Conservation (phyloP, 148 eudicot genomes). For the Pouteria glomerata region DNA sequence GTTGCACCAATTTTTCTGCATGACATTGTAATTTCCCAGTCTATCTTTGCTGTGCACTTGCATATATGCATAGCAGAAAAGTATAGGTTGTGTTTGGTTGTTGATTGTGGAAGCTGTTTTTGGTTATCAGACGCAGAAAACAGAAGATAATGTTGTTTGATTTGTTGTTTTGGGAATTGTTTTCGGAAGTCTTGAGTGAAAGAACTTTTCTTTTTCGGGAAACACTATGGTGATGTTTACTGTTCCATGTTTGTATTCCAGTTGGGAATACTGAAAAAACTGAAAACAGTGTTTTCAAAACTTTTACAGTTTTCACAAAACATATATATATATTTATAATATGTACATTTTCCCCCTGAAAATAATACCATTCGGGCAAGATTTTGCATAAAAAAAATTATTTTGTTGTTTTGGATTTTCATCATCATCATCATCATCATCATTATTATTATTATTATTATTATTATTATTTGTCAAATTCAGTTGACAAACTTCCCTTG, state of each 20-base stretch:
- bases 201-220: too few relatives aligned
- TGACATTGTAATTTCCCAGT: not conserved
- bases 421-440: too few relatives aligned
- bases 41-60: not conserved
- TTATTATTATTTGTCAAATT: too few relatives aligned
- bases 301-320: not conserved
- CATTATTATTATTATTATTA: too few relatives aligned
- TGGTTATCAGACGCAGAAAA: too few relatives aligned
- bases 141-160: too few relatives aligned
- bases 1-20: conserved; percentile 17
- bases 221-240: not conserved
- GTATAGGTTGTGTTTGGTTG: not conserved
- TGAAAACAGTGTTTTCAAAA: not conserved
- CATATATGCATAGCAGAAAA: not conserved
- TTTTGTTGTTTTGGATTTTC: not conserved
- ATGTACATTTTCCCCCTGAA: too few relatives aligned
- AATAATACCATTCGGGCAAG: too few relatives aligned
- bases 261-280: not conserved
- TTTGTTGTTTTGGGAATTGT: too few relatives aligned
- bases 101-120: not conserved
- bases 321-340: too few relatives aligned
- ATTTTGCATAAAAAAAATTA: not conserved
- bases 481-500: conserved; percentile 12
- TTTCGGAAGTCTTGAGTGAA: too few relatives aligned
- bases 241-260: not conserved